A percentile compares a stretch with the other conserved stretches of the same genome.
Conservation (phyloP, 306 rosid species). For the Medicago ruthenica region DNA sequence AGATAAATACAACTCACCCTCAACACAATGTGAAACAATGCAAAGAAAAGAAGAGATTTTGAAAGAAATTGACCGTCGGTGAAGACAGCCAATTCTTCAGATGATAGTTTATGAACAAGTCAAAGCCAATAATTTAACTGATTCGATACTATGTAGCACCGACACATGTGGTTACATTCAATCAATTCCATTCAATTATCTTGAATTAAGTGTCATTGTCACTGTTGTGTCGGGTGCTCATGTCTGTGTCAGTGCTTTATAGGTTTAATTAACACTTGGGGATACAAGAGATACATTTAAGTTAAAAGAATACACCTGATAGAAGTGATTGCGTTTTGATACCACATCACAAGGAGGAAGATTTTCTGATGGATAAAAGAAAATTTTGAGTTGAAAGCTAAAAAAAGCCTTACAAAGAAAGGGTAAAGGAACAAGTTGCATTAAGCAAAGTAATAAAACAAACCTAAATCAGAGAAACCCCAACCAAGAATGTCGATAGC, state of each 20-base stretch:
- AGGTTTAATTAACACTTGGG: slow-evolving; percentile 5
- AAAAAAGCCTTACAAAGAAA: slow-evolving; percentile 6
- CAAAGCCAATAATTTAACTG: slow-evolving; percentile 12
- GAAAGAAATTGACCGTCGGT: slow-evolving; percentile 22
- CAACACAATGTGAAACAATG: slow-evolving; percentile 37
- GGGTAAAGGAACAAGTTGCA: slow-evolving; percentile 10
- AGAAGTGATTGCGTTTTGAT: slow-evolving; percentile 85
- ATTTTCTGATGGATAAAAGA: slow-evolving; percentile 57
- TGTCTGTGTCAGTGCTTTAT: too few relatives aligned
- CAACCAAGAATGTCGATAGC: slow-evolving; percentile 97
- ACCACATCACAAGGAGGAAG: slow-evolving; percentile 76
- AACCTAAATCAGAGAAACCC: slow-evolving; percentile 98
- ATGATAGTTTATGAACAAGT: slow-evolving; percentile 31
- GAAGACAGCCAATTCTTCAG: slow-evolving; percentile 26
- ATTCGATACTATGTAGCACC: neutral
- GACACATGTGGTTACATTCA: too few relatives aligned
- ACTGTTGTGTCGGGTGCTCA: too few relatives aligned
- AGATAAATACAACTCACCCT: slow-evolving; percentile 37
- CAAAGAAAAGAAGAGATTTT: slow-evolving; percentile 19
- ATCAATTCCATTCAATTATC: too few relatives aligned
- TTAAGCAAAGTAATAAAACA: slow-evolving; percentile 39
- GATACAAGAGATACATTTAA: slow-evolving; percentile 6
- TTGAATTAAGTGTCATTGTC: too few relatives aligned
- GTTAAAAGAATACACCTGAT: slow-evolving; percentile 58
- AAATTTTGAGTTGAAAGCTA: slow-evolving; percentile 11